Evolutionary conservation across 164 flowering plant genomes (phyloP), one percentile per base, ranked within the genome.

Genomic region (Warburgia ugandensis): DNA sequence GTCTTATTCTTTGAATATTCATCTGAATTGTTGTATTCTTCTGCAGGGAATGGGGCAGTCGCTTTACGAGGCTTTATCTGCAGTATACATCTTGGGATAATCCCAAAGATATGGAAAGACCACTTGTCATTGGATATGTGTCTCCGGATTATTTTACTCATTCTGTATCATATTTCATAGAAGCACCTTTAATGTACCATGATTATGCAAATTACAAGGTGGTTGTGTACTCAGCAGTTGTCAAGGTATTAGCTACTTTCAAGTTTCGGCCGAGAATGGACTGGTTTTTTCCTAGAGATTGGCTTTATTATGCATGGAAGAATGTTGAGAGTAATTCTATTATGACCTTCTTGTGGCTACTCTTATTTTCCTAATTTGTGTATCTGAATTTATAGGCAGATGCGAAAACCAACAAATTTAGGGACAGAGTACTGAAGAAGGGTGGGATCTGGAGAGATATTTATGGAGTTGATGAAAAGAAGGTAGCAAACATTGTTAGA

Each of bases 111-210:
- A 75, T 86, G 41, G 96, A 86, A 14, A 72, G 99, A 22, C 83
- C 90, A 10, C 80, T 94, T 69, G 78, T 86, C 59, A 68, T 94
- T 68, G 99, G 96, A 78, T 94, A 94, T 63, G 84, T 89, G 25
- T 94, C 99, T 47, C 99, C 99, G 6, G 99, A 94, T 73, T 94
- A 82, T 68, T 94, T 94, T 74, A 94, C 99, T 50, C 99, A 94
- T 68, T 94, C 99, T 45, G 99, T 94, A 52, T 94, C 99, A 46
- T 94, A 94, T 65, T 94, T 94, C 61, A 73, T 94, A 61, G 99
- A 94, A 69, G 99, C 96, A 12, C 99, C 99, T 10, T 87, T 94
- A 33, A 46, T 63, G 21, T 69, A 77, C 73, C 99, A 94, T 67
- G 83, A 94, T 54, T 79, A 83, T 61, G 52, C 69, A 60, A 83